A percentile compares a stretch with the other conserved stretches of the same genome.
These are phyloP conservation scores for Tetrahymena thermophila DNA, from an alignment of 73 alveolate species.

Conservation along the genomic window DNA sequence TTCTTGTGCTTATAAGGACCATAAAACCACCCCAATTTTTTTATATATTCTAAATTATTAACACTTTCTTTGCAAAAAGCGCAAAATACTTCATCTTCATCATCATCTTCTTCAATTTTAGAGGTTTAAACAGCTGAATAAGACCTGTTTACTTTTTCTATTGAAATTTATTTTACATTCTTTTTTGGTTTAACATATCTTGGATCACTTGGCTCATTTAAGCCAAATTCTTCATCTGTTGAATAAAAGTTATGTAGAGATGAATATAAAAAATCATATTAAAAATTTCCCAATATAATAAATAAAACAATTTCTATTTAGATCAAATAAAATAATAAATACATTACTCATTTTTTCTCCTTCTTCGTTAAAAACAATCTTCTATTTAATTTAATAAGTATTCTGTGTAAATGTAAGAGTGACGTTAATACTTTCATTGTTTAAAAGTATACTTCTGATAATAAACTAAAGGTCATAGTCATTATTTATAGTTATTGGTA, in stretches of 20 bases:
- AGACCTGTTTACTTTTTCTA: background rate
- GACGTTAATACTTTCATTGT: background rate
- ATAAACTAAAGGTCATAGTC: background rate
- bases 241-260: background rate
- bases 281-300: background rate
- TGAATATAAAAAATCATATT: background rate
- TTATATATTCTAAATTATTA: background rate
- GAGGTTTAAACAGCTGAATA: background rate
- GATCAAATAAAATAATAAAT: background rate
- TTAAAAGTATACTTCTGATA: background rate
- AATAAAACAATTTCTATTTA: background rate
- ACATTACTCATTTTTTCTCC: background rate
- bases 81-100: background rate
- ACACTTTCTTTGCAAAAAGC: background rate
- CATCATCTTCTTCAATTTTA: background rate
- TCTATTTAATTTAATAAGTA: background rate
- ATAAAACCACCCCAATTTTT: background rate
- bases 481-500: background rate
- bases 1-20: background rate
- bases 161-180: background rate
- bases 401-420: background rate
- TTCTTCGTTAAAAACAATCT: background rate
- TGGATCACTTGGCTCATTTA: background rate
- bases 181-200: background rate
- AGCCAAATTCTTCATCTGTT: background rate